phyloP scores from a whole-genome alignment of 257 asterid genomes.

The Ophiorrhiza pumila region DNA sequence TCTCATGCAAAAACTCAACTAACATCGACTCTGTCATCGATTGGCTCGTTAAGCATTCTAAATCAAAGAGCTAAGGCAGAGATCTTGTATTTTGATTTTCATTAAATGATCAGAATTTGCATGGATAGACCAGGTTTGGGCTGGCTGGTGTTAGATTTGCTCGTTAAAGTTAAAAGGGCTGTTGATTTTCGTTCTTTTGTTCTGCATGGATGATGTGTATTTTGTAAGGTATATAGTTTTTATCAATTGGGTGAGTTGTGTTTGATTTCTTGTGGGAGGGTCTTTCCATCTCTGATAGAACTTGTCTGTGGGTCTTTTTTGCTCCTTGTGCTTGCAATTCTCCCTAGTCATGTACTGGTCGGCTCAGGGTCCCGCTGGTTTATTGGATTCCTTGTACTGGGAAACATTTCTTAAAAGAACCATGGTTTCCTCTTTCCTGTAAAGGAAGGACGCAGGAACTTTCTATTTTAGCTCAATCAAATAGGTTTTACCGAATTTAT shows the following conservation, averaged over 20 bases:
- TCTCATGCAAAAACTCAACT: slow-evolving; percentile 94
- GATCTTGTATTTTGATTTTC: not conserved
- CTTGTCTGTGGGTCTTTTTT: not conserved
- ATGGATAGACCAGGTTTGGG: slow-evolving; percentile 8
- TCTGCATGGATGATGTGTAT: not conserved
- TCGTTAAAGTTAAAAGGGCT: slow-evolving; percentile 8
- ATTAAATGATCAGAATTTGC: slow-evolving; percentile 5
- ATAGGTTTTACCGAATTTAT: no score
- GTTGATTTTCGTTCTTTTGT: slow-evolving; percentile 8
- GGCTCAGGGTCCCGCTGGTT: no score
- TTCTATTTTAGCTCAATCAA: no score
- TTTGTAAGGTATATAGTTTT: slow-evolving; percentile 25
- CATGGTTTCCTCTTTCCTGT: no score
- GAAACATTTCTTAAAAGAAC: no score
- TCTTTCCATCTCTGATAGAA: not conserved
- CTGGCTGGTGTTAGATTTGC: slow-evolving; percentile 17
- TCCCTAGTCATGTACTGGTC: no score
- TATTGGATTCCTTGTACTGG: no score
- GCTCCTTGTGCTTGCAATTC: not conserved
- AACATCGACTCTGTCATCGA: slow-evolving; percentile 94
- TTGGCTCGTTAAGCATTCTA: slow-evolving; percentile 94
- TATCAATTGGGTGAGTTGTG: slow-evolving; percentile 18
- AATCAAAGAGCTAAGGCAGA: slow-evolving; percentile 66
- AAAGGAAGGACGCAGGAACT: no score
- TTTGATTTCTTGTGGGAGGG: not conserved